phyloP scores from a whole-genome alignment of 768 basidiomycete genomes.

The Naganishia vaughanmartiniae region DNA sequence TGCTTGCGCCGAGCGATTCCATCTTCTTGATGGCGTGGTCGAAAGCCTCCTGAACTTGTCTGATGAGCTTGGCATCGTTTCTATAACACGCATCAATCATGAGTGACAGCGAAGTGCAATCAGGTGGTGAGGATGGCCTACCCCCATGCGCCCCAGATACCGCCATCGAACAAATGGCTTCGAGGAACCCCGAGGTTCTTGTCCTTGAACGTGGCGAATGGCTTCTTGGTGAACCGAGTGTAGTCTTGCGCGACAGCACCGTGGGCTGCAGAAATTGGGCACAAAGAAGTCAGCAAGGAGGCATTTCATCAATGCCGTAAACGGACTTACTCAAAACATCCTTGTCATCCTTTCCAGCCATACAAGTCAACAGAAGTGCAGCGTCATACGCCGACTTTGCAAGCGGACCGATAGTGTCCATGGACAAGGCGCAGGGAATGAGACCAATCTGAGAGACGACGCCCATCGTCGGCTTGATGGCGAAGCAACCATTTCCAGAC shows the following conservation, averaged over 20 bases:
- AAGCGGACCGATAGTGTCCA: constrained; percentile 4
- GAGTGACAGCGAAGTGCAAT: neutral
- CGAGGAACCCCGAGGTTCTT: neutral
- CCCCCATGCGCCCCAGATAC: neutral
- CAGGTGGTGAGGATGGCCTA: neutral
- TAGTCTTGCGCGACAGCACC: neutral
- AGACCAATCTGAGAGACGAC: neutral
- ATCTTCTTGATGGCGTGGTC: constrained; percentile 21
- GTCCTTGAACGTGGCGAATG: constrained; percentile 8
- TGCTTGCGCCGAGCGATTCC: constrained; percentile 2
- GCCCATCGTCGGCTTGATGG: constrained; percentile 28
- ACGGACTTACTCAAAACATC: neutral
- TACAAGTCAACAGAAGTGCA: neutral
- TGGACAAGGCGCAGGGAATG: neutral
- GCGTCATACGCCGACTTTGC: constrained; percentile 19
- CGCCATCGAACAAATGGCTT: constrained; percentile 1
- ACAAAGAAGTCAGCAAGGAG: no score
- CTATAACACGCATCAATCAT: neutral
- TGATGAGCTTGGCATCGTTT: neutral
- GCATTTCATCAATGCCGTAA: no score
- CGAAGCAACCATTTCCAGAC: constrained; percentile 12
- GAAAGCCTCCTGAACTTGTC: constrained; percentile 9
- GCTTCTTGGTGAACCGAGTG: constrained; percentile 4
- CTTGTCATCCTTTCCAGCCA: neutral
- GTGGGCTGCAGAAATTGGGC: no score